Evolutionary conservation across 148 eudicot genomes (phyloP), one percentile per base, ranked within the genome.

Genomic region (Heliamphora exappendiculata): DNA sequence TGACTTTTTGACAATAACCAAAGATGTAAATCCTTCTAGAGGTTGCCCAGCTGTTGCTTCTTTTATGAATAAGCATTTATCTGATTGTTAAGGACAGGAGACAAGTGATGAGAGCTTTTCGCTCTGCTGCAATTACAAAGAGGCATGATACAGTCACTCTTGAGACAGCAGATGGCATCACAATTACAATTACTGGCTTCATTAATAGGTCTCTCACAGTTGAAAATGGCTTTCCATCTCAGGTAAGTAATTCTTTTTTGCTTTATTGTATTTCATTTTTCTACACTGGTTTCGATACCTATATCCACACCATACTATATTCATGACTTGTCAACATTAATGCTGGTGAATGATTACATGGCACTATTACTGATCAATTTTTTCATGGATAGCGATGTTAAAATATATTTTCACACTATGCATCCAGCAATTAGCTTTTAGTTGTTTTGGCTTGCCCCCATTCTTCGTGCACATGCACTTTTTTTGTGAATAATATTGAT

Each of bases 91-190:
- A 29, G 47, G 49, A 59, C 83, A 87, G 88, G 83, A 73, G 59
- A 66, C 84, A 36, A 79, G 87, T 57, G 36, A 37, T 49, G 67
- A 75, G 83, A 67, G 37, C 60, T 57, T 87, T 83, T 71, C 22
- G 26, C 59, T 85, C 90, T 81, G 68, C 82, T 55, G 75, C 87
- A 55, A 85, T 85, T 75, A 81, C 66, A 71, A 90, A 86, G 78
- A 88, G 88, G 73, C 87, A 77, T 78, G 88, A 86, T 62, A 45
- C 78, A 45, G 81, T 82, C 59, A 88, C 89, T 69, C 81, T 91
- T 75, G 88, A 86, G 81, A 83, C 91, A 14, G 82, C 65, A 36
- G 90, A 91, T 82, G 91, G 90, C 80, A 54, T 87, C 57, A 82
- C 81, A 22, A 44, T 91, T 72, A 66, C 70, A 33, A 51, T 92